Base-by-base conservation (phyloP, 371 early-diverging fungal genomes). In the Synchytrium microbalum region DNA sequence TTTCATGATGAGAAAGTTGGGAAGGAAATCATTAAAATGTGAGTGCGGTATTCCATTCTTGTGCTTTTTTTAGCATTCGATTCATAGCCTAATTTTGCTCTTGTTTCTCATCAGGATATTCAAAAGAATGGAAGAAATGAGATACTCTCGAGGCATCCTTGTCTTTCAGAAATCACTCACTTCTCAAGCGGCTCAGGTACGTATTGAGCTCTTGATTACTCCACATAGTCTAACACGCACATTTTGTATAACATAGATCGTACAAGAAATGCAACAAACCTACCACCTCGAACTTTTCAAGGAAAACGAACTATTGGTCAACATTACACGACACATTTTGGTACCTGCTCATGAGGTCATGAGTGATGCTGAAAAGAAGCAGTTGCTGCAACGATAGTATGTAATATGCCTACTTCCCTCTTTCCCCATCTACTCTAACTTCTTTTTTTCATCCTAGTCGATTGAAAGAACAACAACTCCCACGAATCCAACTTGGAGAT, bases 321-420 rank as follows among this genome's bases (percentile, higher is more conserved):
- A 99, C 77, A 96, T 98, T 62, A 99, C 99, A 33, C 85, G 93
- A 67, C 99, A 99, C 76, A 83, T 84, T 53, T 81, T 98, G 57
- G 99, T 99, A 24, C 99, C 99, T 27, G 86, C 88, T 70, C 99
- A 99, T 72, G 89, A 86, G 69, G 88, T 99, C 5, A 75, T 99
- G 52, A 80, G 83, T 13, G 75, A 83, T 13, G 97, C 92, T 68
- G 99, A 98, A 74, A 97, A 95, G 82, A 81, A 88, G 69, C 86
- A 86, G 10, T 82, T 99, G 62, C 76, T 99, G 66, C 80, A 88
- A 68, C 75, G 93, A 82, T 98, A 98, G 91, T 90, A 83, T 74
- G 87, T 82, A 8, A 56, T 13, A 0, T 2, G 1, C 25, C 23
- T 38, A 19, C 0, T 38, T 52, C 56, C 23, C n/a, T 27, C 33